Conservation (phyloP, 2,329 filamentous ascomycete genomes). For the Basipetospora chlamydospora region DNA sequence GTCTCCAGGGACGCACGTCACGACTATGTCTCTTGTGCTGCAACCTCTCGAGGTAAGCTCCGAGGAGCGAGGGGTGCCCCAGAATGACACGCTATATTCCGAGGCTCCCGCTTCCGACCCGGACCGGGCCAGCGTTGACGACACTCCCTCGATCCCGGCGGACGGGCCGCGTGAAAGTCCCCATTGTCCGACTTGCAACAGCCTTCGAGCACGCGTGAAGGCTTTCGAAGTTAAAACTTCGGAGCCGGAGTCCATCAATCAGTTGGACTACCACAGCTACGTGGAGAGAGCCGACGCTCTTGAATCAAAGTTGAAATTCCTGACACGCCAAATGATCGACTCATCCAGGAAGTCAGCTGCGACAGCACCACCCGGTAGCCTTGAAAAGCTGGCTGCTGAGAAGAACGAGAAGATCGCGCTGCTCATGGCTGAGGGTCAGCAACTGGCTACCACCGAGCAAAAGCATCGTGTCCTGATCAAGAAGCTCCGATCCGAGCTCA, state of each 20-base stretch:
- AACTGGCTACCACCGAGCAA: conserved; percentile 72
- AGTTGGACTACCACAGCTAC: conserved; percentile 66
- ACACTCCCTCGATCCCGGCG: not conserved
- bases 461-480: conserved; percentile 73
- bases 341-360: conserved; percentile 54
- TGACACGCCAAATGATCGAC: conserved; percentile 67
- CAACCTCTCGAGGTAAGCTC: no score
- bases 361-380: conserved; percentile 46
- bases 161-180: not conserved
- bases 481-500: conserved; percentile 54
- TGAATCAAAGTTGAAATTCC: conserved; percentile 78
- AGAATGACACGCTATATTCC: no score
- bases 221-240: conserved; percentile 4
- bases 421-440: conserved; percentile 84
- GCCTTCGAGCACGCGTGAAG: conserved; percentile 2
- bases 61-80: no score
- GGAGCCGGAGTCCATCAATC: not conserved
- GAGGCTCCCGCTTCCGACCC: no score
- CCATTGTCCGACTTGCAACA: conserved; percentile 7
- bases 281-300: conserved; percentile 84
- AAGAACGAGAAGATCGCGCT: conserved; percentile 83
- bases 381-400: conserved; percentile 69
- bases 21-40: no score
- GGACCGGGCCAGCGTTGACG: not conserved
- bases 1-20: no score